A percentile compares a stretch with the other conserved stretches of the same genome.
phyloP scores from a whole-genome alignment of 495 filamentous ascomycete species.

The Hyaloscypha finlandica region DNA sequence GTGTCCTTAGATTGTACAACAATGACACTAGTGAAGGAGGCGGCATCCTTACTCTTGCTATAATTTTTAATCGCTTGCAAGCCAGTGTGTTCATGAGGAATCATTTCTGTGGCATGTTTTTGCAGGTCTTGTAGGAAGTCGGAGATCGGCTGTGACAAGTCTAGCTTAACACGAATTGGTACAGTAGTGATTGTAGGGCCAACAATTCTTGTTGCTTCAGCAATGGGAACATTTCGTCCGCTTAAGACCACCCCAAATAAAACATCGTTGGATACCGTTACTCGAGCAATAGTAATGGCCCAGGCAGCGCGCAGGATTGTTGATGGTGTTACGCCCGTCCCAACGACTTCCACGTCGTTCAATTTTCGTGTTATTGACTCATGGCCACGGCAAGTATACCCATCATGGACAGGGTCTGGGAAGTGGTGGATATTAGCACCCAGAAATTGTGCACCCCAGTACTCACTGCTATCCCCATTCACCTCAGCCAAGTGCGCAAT shows the following conservation, averaged over 20 bases:
- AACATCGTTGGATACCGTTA: constrained; percentile 44
- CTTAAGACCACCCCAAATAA: constrained; percentile 37
- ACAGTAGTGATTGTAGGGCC: constrained; percentile 3
- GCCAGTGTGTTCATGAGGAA: constrained; percentile 34
- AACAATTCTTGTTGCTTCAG: background rate
- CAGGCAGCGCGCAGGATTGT: constrained; percentile 44
- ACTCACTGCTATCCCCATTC: background rate
- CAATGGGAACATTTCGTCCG: background rate
- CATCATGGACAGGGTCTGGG: constrained; percentile 27
- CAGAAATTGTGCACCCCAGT: constrained; percentile 1
- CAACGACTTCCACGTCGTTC: background rate
- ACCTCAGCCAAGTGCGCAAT: constrained; percentile 1
- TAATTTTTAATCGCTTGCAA: constrained; percentile 4
- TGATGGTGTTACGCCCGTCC: constrained; percentile 18
- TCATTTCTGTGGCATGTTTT: constrained; percentile 19
- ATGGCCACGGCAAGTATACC: constrained; percentile 22
- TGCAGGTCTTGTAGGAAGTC: constrained; percentile 42
- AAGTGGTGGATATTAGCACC: background rate
- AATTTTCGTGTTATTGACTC: background rate
- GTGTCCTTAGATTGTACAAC: too few relatives aligned
- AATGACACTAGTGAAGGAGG: too few relatives aligned
- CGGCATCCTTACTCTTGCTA: too few relatives aligned
- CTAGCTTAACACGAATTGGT: constrained; percentile 45
- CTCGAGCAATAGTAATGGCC: constrained; percentile 39
- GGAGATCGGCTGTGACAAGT: constrained; percentile 51